phyloP scores from a whole-genome alignment of 2,329 filamentous ascomycete species.

The Amylocarpus encephaloides region DNA sequence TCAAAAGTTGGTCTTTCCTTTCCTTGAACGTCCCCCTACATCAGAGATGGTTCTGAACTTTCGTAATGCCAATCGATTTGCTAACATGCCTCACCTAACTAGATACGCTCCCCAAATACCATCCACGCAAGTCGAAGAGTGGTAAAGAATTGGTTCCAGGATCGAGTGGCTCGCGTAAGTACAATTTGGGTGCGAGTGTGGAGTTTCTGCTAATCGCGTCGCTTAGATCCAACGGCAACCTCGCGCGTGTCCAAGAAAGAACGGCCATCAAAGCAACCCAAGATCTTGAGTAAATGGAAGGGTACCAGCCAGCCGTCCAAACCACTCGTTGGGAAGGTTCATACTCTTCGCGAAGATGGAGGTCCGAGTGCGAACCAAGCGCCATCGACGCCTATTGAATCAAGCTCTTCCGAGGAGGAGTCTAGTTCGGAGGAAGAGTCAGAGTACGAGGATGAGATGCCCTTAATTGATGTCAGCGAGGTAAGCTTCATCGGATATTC shows the following conservation, averaged over 20 bases:
- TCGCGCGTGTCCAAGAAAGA: slow-evolving; percentile 22
- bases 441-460: slow-evolving; percentile 30
- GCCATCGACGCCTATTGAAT: slow-evolving; percentile 24
- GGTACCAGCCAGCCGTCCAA: slow-evolving; percentile 23
- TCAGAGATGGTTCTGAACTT: too few species aligned
- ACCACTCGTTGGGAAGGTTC: slow-evolving; percentile 16
- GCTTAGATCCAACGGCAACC: slow-evolving; percentile 20
- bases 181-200: not conserved
- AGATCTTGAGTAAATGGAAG: slow-evolving; percentile 22
- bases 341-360: slow-evolving; percentile 18
- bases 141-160: slow-evolving; percentile 28
- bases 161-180: slow-evolving; percentile 27
- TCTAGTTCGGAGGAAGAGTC: slow-evolving; percentile 30
- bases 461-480: slow-evolving; percentile 25
- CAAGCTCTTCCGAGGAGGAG: slow-evolving; percentile 30
- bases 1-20: slow-evolving; percentile 26
- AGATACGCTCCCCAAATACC: slow-evolving; percentile 30
- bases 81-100: slow-evolving; percentile 2
- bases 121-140: slow-evolving; percentile 28
- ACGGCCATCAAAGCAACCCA: slow-evolving; percentile 21
- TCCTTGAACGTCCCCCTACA: not conserved
- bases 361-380: slow-evolving; percentile 14
- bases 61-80: not conserved
- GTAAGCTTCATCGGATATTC: slow-evolving; percentile 19
- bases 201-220: slow-evolving; percentile 1